Conservation (phyloP, 108 stramenopile genomes). For the Nitzschia sp. region DNA sequence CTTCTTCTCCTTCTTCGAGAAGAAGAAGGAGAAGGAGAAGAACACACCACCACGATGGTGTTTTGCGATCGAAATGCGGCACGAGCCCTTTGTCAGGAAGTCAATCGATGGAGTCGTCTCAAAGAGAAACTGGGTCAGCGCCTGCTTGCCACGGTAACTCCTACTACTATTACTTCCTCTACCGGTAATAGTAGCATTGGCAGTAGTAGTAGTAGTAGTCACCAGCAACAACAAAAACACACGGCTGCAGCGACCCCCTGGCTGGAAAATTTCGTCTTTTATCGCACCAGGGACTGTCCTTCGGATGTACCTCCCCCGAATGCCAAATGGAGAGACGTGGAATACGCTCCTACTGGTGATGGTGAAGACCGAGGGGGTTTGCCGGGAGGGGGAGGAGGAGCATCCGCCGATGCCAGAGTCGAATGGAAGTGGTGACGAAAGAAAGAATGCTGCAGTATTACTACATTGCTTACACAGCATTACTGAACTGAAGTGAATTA, state of each 20-base stretch:
- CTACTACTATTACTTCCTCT: background rate
- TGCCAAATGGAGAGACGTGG: background rate
- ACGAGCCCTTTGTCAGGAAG: background rate
- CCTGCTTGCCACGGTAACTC: background rate
- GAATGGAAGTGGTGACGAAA: background rate
- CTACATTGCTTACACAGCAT: too few species aligned
- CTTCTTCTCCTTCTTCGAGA: background rate
- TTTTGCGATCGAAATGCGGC: background rate
- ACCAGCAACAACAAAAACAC: too few species aligned
- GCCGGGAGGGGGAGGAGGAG: too few species aligned
- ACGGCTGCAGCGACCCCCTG: background rate
- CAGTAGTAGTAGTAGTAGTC: too few species aligned
- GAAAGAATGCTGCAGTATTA: too few species aligned
- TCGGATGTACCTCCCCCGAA: background rate
- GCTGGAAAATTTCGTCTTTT: background rate
- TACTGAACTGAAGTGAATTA: too few species aligned
- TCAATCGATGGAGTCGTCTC: constrained; percentile 7
- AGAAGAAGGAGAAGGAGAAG: too few species aligned
- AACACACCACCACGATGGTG: background rate
- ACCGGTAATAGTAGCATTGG: too few species aligned
- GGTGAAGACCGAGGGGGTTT: background rate
- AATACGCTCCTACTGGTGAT: background rate
- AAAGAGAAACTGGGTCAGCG: background rate
- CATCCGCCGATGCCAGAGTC: background rate
- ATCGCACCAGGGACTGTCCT: background rate